phyloP scores from a whole-genome alignment of 306 rosid genomes.

The Elaeagnus macrophylla region DNA sequence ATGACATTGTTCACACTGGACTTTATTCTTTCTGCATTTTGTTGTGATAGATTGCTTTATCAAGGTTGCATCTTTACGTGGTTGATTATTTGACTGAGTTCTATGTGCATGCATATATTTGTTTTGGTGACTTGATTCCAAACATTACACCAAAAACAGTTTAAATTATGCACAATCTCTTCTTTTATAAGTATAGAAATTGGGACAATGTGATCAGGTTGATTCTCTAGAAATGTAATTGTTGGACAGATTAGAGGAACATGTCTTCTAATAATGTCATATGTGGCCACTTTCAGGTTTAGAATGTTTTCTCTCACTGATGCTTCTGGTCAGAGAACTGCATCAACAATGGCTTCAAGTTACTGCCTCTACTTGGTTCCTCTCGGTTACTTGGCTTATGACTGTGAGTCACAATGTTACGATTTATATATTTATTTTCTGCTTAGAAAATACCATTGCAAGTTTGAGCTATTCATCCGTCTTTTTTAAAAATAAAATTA shows the following conservation, averaged over 20 bases:
- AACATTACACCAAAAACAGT: not conserved
- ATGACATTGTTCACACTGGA: not conserved
- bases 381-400: constrained; percentile 85
- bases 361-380: constrained; percentile 81
- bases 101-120: not conserved
- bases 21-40: constrained; percentile 3
- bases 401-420: constrained; percentile 59
- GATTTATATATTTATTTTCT: not conserved
- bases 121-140: not conserved
- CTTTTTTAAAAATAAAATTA: not conserved
- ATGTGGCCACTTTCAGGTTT: constrained; percentile 49
- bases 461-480: not conserved
- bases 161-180: not conserved
- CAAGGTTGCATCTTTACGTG: not conserved
- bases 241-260: not conserved
- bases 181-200: not conserved
- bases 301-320: constrained; percentile 86
- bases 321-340: constrained; percentile 70
- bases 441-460: no score
- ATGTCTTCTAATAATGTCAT: not conserved
- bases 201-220: not conserved
- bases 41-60: not conserved
- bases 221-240: not conserved
- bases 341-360: constrained; percentile 79
- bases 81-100: not conserved